These are phyloP conservation scores for Fusarium lateritium DNA, from an alignment of 2,329 filamentous ascomycete genomes.

Conservation along the genomic window DNA sequence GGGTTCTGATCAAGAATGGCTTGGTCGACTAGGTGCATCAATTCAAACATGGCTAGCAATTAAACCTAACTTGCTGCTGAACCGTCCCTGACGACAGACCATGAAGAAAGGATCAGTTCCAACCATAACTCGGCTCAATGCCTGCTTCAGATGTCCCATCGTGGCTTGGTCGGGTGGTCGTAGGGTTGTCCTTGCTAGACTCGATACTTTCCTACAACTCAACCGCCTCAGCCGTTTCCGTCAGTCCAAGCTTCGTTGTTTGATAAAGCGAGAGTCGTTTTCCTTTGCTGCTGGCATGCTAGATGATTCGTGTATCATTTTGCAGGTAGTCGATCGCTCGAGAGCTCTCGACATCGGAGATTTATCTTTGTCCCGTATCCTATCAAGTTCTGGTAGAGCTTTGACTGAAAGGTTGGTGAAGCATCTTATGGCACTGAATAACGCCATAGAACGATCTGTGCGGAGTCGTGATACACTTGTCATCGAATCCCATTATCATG, in stretches of 20 bases:
- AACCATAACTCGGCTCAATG: not conserved
- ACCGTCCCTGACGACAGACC: not conserved
- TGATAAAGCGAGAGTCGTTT: not conserved
- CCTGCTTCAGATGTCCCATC: not conserved
- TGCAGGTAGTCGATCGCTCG: not conserved
- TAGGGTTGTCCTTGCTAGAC: not conserved
- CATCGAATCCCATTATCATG: not conserved
- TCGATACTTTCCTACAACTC: slow-evolving; percentile 8
- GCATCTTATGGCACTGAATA: not conserved
- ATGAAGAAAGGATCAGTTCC: not conserved
- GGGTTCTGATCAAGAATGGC: slow-evolving; percentile 2
- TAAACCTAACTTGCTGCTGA: no score
- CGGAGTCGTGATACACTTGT: not conserved
- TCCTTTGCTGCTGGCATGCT: slow-evolving; percentile 3
- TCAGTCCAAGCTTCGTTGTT: not conserved
- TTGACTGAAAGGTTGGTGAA: not conserved
- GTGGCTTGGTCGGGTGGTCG: slow-evolving; percentile 6
- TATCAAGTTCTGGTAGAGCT: not conserved
- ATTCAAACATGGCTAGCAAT: not conserved
- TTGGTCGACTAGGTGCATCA: not conserved
- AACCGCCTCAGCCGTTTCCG: slow-evolving; percentile 13
- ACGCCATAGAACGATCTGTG: not conserved
- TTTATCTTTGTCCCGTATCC: not conserved
- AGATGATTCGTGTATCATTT: not conserved
- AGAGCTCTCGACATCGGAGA: not conserved